Percentiles rank a stretch among this genome's conserved stretches.
These are phyloP conservation scores for Phytophthora lateralis DNA, from an alignment of 352 stramenopile species.

Conservation along the genomic window DNA sequence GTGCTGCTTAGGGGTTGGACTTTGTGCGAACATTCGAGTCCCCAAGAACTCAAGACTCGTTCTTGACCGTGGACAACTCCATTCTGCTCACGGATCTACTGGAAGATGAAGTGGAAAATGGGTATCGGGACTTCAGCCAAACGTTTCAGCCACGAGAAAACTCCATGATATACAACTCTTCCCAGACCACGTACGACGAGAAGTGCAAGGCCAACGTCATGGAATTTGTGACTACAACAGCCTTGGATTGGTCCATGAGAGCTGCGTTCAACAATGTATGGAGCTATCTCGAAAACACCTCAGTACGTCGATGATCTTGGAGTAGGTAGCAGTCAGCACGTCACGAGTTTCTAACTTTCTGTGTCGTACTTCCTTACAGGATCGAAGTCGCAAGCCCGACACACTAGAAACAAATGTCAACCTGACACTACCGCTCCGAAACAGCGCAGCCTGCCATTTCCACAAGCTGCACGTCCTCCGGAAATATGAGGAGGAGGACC, in stretches of 20 bases:
- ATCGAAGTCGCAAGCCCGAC: slow-evolving; percentile 16
- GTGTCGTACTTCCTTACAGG: neutral
- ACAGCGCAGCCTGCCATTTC: neutral
- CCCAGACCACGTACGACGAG: slow-evolving; percentile 17
- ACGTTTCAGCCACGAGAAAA: slow-evolving; percentile 9
- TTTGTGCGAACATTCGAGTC: slow-evolving; percentile 15
- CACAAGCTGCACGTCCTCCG: slow-evolving; percentile 22
- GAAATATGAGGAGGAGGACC: slow-evolving; percentile 23
- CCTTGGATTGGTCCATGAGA: slow-evolving; percentile 18
- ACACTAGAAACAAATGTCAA: slow-evolving; percentile 2
- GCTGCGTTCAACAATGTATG: slow-evolving; percentile 15
- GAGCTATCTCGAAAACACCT: slow-evolving; percentile 23
- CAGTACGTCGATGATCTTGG: slow-evolving; percentile 5
- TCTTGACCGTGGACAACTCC: neutral
- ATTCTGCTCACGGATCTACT: slow-evolving; percentile 19
- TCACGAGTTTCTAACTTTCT: neutral
- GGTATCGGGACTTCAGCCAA: slow-evolving; percentile 16
- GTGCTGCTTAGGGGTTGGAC: slow-evolving; percentile 11
- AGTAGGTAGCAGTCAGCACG: neutral
- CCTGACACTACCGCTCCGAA: neutral
- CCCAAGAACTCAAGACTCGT: neutral
- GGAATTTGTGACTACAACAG: slow-evolving; percentile 22
- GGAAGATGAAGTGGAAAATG: slow-evolving; percentile 13
- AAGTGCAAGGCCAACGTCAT: slow-evolving; percentile 14
- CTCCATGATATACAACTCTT: neutral